These are phyloP conservation scores for Metschnikowia reukaufii DNA, from an alignment of 805 yeast species.

Conservation along the genomic window DNA sequence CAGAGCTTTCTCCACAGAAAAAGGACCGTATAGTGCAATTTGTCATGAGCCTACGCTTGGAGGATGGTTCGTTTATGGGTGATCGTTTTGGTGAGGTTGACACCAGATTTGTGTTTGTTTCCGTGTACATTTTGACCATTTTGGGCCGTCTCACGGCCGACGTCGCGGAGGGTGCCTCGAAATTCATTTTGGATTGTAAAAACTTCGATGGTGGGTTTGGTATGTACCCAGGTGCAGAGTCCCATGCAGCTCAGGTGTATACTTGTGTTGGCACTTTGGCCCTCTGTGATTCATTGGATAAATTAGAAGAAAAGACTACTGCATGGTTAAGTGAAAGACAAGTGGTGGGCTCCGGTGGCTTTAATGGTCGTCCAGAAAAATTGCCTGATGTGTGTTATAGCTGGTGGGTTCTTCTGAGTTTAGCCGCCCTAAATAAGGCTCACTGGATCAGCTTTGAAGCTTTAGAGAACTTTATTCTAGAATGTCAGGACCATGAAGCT, in stretches of 20 bases:
- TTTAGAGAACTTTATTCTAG: slow-evolving; percentile 65
- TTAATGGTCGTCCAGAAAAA: slow-evolving; percentile 95
- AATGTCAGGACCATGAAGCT: slow-evolving; percentile 68
- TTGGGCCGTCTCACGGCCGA: slow-evolving; percentile 60
- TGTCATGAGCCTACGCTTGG: slow-evolving; percentile 45
- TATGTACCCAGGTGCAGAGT: slow-evolving; percentile 88
- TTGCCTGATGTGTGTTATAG: slow-evolving; percentile 96
- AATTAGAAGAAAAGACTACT: slow-evolving; percentile 59
- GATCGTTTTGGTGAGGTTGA: slow-evolving; percentile 92
- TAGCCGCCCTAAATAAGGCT: slow-evolving; percentile 62
- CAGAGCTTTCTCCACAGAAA: slow-evolving; percentile 30
- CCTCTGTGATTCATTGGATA: slow-evolving; percentile 15
- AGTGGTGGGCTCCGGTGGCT: slow-evolving; percentile 73
- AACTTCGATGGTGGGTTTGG: slow-evolving; percentile 98
- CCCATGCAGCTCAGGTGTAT: slow-evolving; percentile 90
- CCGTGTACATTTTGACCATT: slow-evolving; percentile 69
- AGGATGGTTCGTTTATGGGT: slow-evolving; percentile 80
- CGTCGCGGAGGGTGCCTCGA: slow-evolving; percentile 59
- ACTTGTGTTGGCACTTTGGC: slow-evolving; percentile 83
- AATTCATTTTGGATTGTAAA: slow-evolving; percentile 65
- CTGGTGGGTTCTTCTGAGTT: slow-evolving; percentile 92
- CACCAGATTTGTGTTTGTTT: slow-evolving; percentile 85
- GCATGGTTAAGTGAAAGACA: slow-evolving; percentile 95
- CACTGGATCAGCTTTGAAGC: slow-evolving; percentile 76
- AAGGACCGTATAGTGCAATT: slow-evolving; percentile 31